Evolutionary conservation across 129 eudicot genomes (phyloP).

Genomic region (Cynara cardunculus): DNA sequence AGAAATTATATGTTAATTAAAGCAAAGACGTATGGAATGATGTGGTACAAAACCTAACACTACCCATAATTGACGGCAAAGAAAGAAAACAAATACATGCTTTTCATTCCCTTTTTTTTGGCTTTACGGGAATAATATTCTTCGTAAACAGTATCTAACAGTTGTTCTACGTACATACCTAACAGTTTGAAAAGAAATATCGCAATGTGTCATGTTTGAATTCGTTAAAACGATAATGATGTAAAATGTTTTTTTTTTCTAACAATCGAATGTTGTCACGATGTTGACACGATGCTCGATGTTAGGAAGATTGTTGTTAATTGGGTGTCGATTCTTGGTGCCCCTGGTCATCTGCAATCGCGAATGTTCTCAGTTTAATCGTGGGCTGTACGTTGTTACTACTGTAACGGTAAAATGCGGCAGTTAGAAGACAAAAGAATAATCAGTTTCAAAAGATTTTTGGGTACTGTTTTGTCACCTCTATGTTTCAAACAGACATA

Average conservation of each 20-base stretch:
- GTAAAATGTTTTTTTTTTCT: background rate
- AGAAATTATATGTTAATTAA: background rate
- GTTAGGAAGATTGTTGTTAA: background rate
- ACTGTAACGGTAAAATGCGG: background rate
- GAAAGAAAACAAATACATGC: conserved; percentile 17
- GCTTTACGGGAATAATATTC: background rate
- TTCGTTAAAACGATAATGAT: background rate
- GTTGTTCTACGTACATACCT: background rate
- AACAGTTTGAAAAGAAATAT: background rate
- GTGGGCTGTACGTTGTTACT: background rate
- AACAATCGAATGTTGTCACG: background rate
- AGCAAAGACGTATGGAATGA: background rate
- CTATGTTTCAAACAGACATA: too few species aligned
- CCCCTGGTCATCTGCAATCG: background rate
- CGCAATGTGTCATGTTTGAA: background rate
- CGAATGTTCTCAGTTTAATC: background rate
- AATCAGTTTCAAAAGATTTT: background rate
- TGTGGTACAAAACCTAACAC: background rate
- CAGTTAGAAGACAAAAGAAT: background rate
- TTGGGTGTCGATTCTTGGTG: background rate
- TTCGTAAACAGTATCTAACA: background rate
- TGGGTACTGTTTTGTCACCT: background rate
- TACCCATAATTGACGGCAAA: background rate
- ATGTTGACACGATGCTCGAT: background rate
- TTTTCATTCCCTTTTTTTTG: background rate